Evolutionary conservation across 192 early-diverging fungal genomes (phyloP), one percentile per base, ranked within the genome.

Genomic region (Coemansia sp.): DNA sequence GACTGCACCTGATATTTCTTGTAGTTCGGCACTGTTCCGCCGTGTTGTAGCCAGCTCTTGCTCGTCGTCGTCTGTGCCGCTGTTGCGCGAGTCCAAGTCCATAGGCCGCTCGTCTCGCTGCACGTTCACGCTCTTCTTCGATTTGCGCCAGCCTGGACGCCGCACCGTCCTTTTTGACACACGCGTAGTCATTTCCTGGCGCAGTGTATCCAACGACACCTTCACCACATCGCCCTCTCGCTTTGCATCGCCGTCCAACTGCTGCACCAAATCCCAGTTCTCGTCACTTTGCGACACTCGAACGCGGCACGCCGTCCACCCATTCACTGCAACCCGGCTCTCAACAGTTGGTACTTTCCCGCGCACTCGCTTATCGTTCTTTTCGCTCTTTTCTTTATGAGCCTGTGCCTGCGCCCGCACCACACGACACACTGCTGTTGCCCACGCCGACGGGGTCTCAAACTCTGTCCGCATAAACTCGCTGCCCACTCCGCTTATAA

Each of bases 361-460:
- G 23, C 52, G 31, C 31, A 34, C 31, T 8, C 8, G 5, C 31
- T 34, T 50, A 19, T 15, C 26, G 21, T 10, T 26, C 14, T 4
- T 10, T 44, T 31, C 28, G 2, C 52, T 11, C 17, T 17, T 25
- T 60, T 59, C 17, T 55, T 54, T 44, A 9, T 54, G 69, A 4
- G 69, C 75, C 22, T 62, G 55, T 4, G 58, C 22, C 44, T 81
- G 78, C 17, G 78, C 78, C 5, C 83, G 65, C 64, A 74, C 80
- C 9, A 82, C 81, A 15, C 83, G 74, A 53, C 85, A 82, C 40
- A 88, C 82, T 0, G 85, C 85, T 1, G 87, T 87, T 5, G 85
- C 87, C 84, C 82, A 88, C 2, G 87, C 85, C 20, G 82, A 83
- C 8, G 87, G 87, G 4, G 85, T 88, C 49, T 87, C 85, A 31